Evolutionary conservation across 2,329 filamentous ascomycete genomes (phyloP).

Genomic region (Fusarium sp.): DNA sequence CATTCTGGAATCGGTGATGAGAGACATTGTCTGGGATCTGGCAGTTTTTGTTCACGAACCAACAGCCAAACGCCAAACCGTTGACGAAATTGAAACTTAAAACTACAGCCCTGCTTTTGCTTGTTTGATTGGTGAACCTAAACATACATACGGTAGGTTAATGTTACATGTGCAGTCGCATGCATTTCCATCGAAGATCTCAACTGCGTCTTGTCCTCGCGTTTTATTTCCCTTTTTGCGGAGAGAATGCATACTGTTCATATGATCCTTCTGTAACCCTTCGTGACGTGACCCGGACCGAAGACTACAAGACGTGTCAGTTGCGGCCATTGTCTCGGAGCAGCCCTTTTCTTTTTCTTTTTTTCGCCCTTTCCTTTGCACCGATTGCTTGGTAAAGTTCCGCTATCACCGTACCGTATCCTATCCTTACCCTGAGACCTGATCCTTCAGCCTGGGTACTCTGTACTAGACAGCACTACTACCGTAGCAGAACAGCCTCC

Average conservation of each 20-base stretch:
- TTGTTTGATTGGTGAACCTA: background rate
- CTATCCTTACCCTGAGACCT: conserved; percentile 9
- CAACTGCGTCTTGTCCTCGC: background rate
- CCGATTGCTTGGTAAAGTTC: conserved; percentile 21
- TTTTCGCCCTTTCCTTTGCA: background rate
- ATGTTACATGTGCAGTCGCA: background rate
- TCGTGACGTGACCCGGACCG: background rate
- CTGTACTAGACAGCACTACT: background rate
- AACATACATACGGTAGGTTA: background rate
- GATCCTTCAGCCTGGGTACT: conserved; percentile 31
- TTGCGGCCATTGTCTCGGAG: conserved; percentile 36
- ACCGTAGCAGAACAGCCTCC: background rate
- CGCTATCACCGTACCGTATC: conserved; percentile 17
- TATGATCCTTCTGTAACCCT: conserved; percentile 9
- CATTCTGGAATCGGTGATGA: background rate
- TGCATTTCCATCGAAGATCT: background rate
- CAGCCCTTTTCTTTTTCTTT: background rate
- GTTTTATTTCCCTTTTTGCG: conserved; percentile 7
- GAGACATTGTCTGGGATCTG: background rate
- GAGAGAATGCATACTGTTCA: conserved; percentile 1
- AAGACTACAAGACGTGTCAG: background rate
- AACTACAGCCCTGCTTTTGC: background rate
- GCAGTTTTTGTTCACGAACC: background rate
- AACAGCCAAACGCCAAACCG: background rate
- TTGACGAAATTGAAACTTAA: background rate